These are phyloP conservation scores for Mangifera indica DNA, from an alignment of 345 rosid species.

Conservation along the genomic window DNA sequence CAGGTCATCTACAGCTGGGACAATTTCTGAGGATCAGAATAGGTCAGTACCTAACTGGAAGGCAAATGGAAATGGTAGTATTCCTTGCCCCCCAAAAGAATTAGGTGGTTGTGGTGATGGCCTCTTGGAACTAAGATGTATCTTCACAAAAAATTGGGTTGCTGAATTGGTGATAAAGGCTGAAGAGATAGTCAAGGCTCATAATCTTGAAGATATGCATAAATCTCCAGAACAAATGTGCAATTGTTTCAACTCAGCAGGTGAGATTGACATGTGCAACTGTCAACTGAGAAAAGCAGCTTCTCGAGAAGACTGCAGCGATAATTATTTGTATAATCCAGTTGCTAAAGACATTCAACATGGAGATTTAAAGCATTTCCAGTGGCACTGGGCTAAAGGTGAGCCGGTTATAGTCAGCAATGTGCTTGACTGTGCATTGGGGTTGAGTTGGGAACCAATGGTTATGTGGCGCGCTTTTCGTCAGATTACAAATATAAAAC, in stretches of 20 bases:
- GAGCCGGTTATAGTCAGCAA: constrained; percentile 58
- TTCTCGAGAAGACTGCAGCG: constrained; percentile 38
- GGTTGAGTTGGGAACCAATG: constrained; percentile 69
- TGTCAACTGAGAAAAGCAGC: constrained; percentile 37
- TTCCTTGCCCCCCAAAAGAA: constrained; percentile 35
- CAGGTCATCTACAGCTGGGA: background rate
- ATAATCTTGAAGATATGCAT: constrained; percentile 1
- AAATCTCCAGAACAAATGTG: constrained; percentile 22
- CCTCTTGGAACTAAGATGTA: constrained; percentile 33
- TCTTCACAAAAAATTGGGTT: constrained; percentile 32
- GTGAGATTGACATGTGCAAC: constrained; percentile 16
- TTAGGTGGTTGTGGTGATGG: constrained; percentile 40
- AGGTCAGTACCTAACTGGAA: constrained; percentile 33
- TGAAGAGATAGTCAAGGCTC: constrained; percentile 25
- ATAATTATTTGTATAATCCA: constrained; percentile 52
- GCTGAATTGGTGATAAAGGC: constrained; percentile 37
- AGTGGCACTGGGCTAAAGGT: constrained; percentile 57
- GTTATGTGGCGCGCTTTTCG: constrained; percentile 75
- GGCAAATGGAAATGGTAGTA: constrained; percentile 37
- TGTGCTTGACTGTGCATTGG: constrained; percentile 51
- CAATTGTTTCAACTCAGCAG: constrained; percentile 31
- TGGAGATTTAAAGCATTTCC: constrained; percentile 54
- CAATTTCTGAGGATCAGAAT: background rate
- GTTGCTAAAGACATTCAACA: constrained; percentile 33
- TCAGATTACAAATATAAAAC: constrained; percentile 34